phyloP scores from a whole-genome alignment of 73 alveolate species.

The Tetrahymena elliotti region DNA sequence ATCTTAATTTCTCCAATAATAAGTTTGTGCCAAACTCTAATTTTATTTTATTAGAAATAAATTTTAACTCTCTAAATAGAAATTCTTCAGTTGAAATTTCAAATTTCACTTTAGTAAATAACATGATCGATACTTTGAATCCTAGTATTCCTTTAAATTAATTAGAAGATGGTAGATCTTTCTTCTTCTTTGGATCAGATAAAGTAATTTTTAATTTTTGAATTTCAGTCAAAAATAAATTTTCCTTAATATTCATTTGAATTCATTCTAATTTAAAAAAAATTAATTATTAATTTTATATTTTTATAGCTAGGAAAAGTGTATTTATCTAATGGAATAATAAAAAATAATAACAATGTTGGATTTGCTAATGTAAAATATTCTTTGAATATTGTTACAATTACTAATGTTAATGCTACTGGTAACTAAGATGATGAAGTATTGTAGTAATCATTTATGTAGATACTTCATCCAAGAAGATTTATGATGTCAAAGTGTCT shows the following conservation, averaged over 20 bases:
- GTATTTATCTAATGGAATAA: neutral
- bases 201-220: neutral
- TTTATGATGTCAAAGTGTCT: neutral
- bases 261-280: no score
- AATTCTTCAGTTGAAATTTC: neutral
- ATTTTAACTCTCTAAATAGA: neutral
- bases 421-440: neutral
- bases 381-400: neutral
- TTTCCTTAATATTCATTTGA: no score
- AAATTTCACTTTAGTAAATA: neutral
- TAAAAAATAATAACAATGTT: neutral
- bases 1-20: neutral
- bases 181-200: neutral
- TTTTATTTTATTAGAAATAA: neutral
- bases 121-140: neutral
- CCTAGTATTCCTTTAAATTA: neutral
- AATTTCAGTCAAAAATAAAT: no score
- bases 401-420: neutral
- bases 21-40: neutral
- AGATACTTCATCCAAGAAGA: neutral
- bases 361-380: neutral
- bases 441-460: neutral
- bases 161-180: neutral
- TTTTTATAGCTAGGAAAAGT: neutral
- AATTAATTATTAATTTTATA: neutral